Percentiles rank a stretch among this genome's conserved stretches.
Conservation (phyloP, 2,329 filamentous ascomycete species). For the Cytospora leucostoma region DNA sequence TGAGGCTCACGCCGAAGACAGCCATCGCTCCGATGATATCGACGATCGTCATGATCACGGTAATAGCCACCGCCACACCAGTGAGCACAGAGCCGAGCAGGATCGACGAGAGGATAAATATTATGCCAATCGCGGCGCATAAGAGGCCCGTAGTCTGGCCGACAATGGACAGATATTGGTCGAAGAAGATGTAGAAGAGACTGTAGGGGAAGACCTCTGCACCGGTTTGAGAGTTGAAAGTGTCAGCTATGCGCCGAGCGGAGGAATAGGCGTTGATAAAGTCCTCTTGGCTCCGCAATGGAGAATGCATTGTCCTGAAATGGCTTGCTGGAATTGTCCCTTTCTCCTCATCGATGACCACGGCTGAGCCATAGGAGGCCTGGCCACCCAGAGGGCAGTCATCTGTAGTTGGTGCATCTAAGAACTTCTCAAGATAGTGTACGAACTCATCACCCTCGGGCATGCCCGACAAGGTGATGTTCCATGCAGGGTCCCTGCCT, state of each 20-base stretch:
- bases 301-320: slow-evolving; percentile 88
- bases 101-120: slow-evolving; percentile 75
- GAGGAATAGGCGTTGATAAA: slow-evolving; percentile 91
- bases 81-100: slow-evolving; percentile 85
- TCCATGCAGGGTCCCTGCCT: slow-evolving; percentile 78
- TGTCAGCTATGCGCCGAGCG: slow-evolving; percentile 81
- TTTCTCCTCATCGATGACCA: slow-evolving; percentile 72
- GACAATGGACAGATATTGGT: slow-evolving; percentile 89
- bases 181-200: slow-evolving; percentile 98
- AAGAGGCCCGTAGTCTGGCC: slow-evolving; percentile 77
- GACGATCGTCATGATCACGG: slow-evolving; percentile 89
- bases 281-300: slow-evolving; percentile 82
- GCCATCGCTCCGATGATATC: slow-evolving; percentile 97
- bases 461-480: slow-evolving; percentile 87
- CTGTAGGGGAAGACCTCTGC: slow-evolving; percentile 94
- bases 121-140: slow-evolving; percentile 79
- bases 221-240: slow-evolving; percentile 70
- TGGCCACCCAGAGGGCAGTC: slow-evolving; percentile 86
- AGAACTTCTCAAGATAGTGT: slow-evolving; percentile 80
- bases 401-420: slow-evolving; percentile 75
- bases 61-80: slow-evolving; percentile 77
- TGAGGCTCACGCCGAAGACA: slow-evolving; percentile 81
- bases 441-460: slow-evolving; percentile 91
- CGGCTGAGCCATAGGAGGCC: slow-evolving; percentile 81
- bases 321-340: slow-evolving; percentile 77